These are phyloP conservation scores for Penicillium sp. DNA, from an alignment of 2,329 filamentous ascomycete species.

Conservation along the genomic window DNA sequence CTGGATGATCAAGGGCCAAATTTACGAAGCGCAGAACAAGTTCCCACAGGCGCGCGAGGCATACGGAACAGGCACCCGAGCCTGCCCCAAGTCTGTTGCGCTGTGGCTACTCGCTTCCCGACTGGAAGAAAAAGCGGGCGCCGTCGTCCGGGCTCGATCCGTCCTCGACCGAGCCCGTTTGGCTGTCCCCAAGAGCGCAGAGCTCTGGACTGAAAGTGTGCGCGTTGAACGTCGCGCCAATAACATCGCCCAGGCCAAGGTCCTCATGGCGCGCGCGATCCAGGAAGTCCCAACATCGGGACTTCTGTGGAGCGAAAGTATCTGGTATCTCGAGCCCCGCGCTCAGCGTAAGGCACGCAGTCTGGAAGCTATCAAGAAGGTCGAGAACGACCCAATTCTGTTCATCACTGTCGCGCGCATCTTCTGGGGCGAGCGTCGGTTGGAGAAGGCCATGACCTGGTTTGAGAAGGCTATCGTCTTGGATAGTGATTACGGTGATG, in stretches of 20 bases:
- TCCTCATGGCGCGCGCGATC: constrained; percentile 87
- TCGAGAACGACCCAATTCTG: constrained; percentile 84
- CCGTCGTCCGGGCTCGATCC: constrained; percentile 86
- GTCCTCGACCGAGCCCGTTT: constrained; percentile 89
- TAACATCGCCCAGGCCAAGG: constrained; percentile 80
- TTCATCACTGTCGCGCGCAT: constrained; percentile 92
- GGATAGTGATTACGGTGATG: constrained; percentile 84
- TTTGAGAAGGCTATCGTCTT: constrained; percentile 93
- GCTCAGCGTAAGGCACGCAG: constrained; percentile 90
- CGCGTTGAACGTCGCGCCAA: constrained; percentile 85
- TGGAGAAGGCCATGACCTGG: constrained; percentile 95
- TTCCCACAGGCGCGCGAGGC: constrained; percentile 83
- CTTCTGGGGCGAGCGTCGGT: constrained; percentile 88
- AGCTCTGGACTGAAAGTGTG: constrained; percentile 91
- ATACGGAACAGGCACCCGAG: constrained; percentile 82
- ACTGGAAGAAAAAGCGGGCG: constrained; percentile 80
- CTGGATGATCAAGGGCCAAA: constrained; percentile 99
- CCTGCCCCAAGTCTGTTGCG: constrained; percentile 77
- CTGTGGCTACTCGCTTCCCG: constrained; percentile 88
- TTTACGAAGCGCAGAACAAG: constrained; percentile 82
- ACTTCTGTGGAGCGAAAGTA: constrained; percentile 87
- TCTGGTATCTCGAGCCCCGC: constrained; percentile 88
- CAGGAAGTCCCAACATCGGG: constrained; percentile 89
- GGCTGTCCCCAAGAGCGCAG: constrained; percentile 77
- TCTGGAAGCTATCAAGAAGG: constrained; percentile 93